Percentiles rank a stretch among this genome's conserved stretches.
Evolutionary conservation across 495 filamentous ascomycete species (phyloP).

Genomic region (Annulohypoxylon stygium): DNA sequence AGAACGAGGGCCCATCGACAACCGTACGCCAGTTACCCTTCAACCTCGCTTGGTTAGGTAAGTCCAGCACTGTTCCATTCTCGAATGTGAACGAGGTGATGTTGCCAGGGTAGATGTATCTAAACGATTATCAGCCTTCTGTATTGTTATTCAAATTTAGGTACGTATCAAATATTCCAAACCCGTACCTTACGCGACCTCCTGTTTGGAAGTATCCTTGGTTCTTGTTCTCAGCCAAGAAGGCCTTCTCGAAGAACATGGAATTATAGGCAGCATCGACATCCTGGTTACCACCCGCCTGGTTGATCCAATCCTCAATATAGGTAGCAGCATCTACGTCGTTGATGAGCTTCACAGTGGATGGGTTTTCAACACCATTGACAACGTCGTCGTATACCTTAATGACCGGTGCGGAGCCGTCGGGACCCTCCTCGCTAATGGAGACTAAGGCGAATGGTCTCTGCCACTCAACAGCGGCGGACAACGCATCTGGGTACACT

Average conservation of each 20-base stretch:
- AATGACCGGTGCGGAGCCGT: slow-evolving; percentile 53
- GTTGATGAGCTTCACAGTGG: slow-evolving; percentile 55
- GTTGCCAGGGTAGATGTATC: slow-evolving; percentile 57
- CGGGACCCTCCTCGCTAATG: slow-evolving; percentile 55
- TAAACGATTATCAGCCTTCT: slow-evolving; percentile 3
- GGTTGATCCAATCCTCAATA: slow-evolving; percentile 49
- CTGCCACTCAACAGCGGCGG: slow-evolving; percentile 54
- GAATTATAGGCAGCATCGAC: slow-evolving; percentile 64
- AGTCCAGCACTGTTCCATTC: slow-evolving; percentile 55
- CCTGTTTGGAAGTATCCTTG: slow-evolving; percentile 48
- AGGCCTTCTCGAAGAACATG: slow-evolving; percentile 56
- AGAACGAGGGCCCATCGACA: slow-evolving; percentile 57
- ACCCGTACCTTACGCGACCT: slow-evolving; percentile 49
- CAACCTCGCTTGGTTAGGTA: slow-evolving; percentile 56
- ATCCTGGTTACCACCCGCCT: slow-evolving; percentile 56
- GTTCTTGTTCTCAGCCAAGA: slow-evolving; percentile 42
- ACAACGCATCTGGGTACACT: slow-evolving; percentile 58
- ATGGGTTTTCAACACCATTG: slow-evolving; percentile 41
- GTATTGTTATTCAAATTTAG: neutral
- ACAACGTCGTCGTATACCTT: slow-evolving; percentile 54
- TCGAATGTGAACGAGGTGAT: slow-evolving; percentile 58
- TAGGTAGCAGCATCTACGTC: slow-evolving; percentile 53
- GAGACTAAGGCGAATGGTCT: slow-evolving; percentile 54
- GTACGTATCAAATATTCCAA: neutral
- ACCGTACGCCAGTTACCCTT: slow-evolving; percentile 52